phyloP scores from a whole-genome alignment of 805 yeast species.

The Saccharomycopsis olivae region DNA sequence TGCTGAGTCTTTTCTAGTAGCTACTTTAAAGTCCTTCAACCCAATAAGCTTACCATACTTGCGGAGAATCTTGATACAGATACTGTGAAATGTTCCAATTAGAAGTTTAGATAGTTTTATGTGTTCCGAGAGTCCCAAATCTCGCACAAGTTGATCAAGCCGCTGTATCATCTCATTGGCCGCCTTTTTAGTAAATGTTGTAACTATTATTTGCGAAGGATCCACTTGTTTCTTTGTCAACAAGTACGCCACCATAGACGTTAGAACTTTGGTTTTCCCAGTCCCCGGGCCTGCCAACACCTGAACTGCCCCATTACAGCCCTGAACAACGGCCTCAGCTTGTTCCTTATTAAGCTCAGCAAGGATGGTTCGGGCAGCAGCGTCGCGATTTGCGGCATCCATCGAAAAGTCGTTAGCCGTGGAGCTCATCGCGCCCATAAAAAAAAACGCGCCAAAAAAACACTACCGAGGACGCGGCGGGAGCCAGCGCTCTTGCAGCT shows the following conservation, averaged over 20 bases:
- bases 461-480: too few relatives aligned
- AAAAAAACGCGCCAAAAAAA: too few relatives aligned
- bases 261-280: constrained; percentile 75
- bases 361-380: constrained; percentile 1
- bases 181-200: constrained; percentile 91
- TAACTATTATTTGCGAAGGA: constrained; percentile 63
- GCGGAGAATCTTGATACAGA: constrained; percentile 53
- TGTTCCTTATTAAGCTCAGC: constrained; percentile 32
- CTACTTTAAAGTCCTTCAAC: constrained; percentile 25
- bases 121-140: constrained; percentile 24
- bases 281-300: constrained; percentile 61
- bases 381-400: neutral
- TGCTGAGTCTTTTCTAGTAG: too few relatives aligned
- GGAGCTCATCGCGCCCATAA: too few relatives aligned
- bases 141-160: constrained; percentile 29
- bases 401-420: too few relatives aligned
- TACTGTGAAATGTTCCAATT: constrained; percentile 86
- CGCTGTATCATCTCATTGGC: constrained; percentile 76
- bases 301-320: constrained; percentile 33
- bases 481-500: too few relatives aligned
- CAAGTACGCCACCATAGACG: constrained; percentile 67
- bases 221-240: constrained; percentile 38
- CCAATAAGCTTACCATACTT: constrained; percentile 37
- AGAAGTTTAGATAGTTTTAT: constrained; percentile 35
- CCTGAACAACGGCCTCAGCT: constrained; percentile 32